Base-by-base conservation (phyloP, 2,329 filamentous ascomycete genomes). In the Exophiala oligosperma region DNA sequence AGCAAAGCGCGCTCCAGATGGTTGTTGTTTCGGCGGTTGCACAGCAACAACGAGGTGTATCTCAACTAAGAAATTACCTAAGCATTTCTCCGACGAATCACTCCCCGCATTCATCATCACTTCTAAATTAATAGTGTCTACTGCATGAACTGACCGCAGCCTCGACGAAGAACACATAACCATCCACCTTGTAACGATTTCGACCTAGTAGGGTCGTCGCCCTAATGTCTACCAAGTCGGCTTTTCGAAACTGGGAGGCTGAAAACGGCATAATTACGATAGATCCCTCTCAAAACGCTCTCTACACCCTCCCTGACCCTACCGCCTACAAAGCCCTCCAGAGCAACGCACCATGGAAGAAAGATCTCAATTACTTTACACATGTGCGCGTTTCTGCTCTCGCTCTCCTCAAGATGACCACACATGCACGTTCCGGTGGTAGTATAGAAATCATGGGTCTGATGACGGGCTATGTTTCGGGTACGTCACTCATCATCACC, bases 381-480 rank as follows among this genome's bases (percentile, higher is more conserved):
- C 84, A 89, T 54, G 91, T 97, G 48, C 91, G 92, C 69, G 93
- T 99, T 75, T 95, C 91, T 52, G 92, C 94, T 58, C 88, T 96
- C 11, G 94, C 94, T 4, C 84, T 99, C 59, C 84, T 97, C 67
- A 99, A 99, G 78, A 99, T 99, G 94, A 91, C 95, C 64, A 97
- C 97, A 90, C 94, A 99, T 73, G 94, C 94, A 8, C 90, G 94
- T n/a, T 92, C 91, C 0, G 94, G 94, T 64, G 93, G 94, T 57
- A 86, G 85, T 28, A 83, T 97, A 65, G 94, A 99, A 78, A 84
- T 99, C 68, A 99, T 99, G 94, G 94, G 94, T 57, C 76, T 99
- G 67, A 99, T 99, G 94, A 90, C 96, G 71, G 94, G 94, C 62
- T 96, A 96, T 74, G 88, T 96, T 50, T 86, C 87, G 43, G 88